Base-by-base conservation (phyloP, 441 rosid species). In the Croton laevigatus region DNA sequence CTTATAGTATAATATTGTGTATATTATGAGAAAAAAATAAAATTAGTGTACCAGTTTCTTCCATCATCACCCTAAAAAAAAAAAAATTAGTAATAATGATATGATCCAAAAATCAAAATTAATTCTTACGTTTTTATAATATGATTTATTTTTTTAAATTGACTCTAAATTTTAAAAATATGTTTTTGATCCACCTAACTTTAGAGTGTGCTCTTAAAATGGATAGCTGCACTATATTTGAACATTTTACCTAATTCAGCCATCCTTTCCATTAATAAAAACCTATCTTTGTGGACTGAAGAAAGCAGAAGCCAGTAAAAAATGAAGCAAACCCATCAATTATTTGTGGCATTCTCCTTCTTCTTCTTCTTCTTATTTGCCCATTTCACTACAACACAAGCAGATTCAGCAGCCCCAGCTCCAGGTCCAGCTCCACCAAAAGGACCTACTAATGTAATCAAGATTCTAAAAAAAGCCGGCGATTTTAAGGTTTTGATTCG, bases 401-500 rank as follows among this genome's bases (percentile, higher is more conserved):
- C 93, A 14, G 87, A 85, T 70, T 65, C 75, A 1, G 69, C 69
- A 4, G 42, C 70, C 0, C 14, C 76, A 0, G 66, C 76, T 20
- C 71, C 65, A 0, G 54, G 62, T 42, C 37, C 63, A 5, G 62
- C 69, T 0, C 42, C 53, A 17, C 75, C 52, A 3, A 38, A 85
- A 13, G 91, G 87, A 12, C 93, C 93, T 1, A 83, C 85, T 5
- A 85, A 88, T 59, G 82, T 89, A 34, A 82, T 86, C 51, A 87
- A 86, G 69, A 75, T 91, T 88, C 89, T 91, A 0, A 82, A 79
- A 46, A 89, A 89, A 46, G 88, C 86, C 0, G 84, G 94, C 12
- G 87, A 86, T 10, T 91, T 88, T 75, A 81, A 86, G 0, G 23
- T 79, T 72, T 75, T 91, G 9, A 81, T 87, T 66, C 81, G 88